Percentiles rank a stretch among this genome's conserved stretches.
Evolutionary conservation across 306 rosid species (phyloP).

Genomic region (Carpinus viminea): DNA sequence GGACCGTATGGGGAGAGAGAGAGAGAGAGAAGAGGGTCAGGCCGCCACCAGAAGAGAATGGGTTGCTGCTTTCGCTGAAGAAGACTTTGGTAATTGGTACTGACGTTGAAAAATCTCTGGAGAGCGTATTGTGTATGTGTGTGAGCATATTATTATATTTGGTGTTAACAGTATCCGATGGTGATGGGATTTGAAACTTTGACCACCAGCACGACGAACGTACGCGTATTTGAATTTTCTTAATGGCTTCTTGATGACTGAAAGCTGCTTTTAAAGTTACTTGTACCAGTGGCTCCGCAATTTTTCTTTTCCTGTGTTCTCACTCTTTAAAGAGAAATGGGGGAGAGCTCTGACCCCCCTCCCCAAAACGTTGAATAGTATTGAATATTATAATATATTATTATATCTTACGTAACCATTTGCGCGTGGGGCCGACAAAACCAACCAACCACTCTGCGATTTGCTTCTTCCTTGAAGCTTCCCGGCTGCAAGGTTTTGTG

Average conservation of each 20-base stretch:
- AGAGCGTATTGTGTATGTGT: not conserved
- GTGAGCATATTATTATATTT: no score
- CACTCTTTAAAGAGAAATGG: no score
- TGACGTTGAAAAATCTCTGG: not conserved
- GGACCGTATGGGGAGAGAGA: not conserved
- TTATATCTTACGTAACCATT: not conserved
- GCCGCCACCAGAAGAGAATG: slow-evolving; percentile 5
- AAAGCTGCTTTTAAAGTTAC: not conserved
- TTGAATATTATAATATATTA: not conserved
- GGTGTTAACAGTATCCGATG: not conserved
- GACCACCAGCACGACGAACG: not conserved
- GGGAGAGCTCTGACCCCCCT: not conserved
- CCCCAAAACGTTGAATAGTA: not conserved
- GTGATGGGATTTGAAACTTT: not conserved
- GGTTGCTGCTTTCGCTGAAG: not conserved
- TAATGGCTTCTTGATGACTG: no score
- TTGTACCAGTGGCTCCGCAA: no score
- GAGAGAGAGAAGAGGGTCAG: not conserved
- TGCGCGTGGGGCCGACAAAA: not conserved
- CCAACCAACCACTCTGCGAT: not conserved
- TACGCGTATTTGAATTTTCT: slow-evolving; percentile 10
- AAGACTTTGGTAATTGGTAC: not conserved
- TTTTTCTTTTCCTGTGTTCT: no score
- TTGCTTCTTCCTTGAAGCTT: not conserved
- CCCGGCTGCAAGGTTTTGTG: not conserved